Evolutionary conservation across 192 early-diverging fungal genomes (phyloP).

Genomic region (Gigaspora rosea): DNA sequence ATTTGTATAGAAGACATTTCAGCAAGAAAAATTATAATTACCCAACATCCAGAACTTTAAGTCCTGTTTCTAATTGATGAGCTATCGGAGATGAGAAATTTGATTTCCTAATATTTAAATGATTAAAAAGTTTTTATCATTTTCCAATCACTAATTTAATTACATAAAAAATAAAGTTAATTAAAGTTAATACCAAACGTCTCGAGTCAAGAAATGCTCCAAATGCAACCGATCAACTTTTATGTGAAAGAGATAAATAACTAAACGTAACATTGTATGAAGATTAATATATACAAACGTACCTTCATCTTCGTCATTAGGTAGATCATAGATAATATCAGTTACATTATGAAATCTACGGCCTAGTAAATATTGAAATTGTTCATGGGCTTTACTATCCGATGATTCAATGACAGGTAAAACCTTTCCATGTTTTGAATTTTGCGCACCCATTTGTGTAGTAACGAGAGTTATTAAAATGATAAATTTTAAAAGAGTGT

Average conservation of each 20-base stretch:
- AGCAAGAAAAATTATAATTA: neutral
- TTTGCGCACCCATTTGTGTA: too few relatives aligned
- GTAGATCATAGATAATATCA: constrained; percentile 6
- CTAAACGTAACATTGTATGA: neutral
- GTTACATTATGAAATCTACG: neutral
- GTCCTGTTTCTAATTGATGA: constrained; percentile 4
- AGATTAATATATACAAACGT: neutral
- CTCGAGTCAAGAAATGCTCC: neutral
- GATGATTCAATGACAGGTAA: too few relatives aligned
- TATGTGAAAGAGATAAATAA: neutral
- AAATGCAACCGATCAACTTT: constrained; percentile 13
- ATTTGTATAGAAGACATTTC: neutral
- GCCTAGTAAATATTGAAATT: neutral
- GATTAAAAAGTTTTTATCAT: neutral
- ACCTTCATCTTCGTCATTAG: constrained; percentile 23
- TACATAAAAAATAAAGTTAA: too few relatives aligned
- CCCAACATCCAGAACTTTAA: constrained; percentile 33
- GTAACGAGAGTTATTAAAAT: too few relatives aligned
- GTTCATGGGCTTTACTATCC: neutral
- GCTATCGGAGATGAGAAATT: constrained; percentile 33
- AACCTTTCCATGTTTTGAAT: too few relatives aligned
- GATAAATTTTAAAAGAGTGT: too few relatives aligned
- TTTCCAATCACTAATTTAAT: neutral
- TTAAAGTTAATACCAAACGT: neutral
- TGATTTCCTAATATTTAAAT: neutral